Evolutionary conservation across 176 grass and related monocot genomes (phyloP), one percentile per base, ranked within the genome.

Genomic region (Aegilops bicornis): DNA sequence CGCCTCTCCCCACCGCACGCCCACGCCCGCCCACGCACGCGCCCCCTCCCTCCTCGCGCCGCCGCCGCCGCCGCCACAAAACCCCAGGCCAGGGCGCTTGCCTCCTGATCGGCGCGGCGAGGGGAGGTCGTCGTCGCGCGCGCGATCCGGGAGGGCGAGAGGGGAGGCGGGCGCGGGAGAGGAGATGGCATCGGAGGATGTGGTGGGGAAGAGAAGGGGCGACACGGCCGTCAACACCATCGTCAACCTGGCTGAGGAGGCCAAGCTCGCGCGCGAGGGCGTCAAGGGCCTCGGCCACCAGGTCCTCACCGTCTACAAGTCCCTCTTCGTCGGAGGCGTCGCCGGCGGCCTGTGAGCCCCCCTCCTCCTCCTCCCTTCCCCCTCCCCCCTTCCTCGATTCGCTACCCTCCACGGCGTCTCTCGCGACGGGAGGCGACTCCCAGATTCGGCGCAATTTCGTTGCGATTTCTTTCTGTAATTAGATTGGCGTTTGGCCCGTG

Each of bases 241-340:
- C 94, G 97, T 98, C 37, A 93, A 90, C 88, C 88, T 98, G 69
- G 94, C 96, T 8, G 97, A 98, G 94, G 97, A 98, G 87, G 97
- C 92, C 37, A 98, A 98, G 97, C 90, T 96, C 52, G 97, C 92
- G 60, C 88, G 97, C 9, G 97, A 99, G 87, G 92, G 92, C 14
- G 97, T 99, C 77, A 96, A 94, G 89, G 97, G 86, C 0, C 97
- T 92, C 23, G 91, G 97, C 1, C 86, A 94, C 85, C 89, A 91
- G 71, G 45, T 97, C 61, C 92, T 99, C 77, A 86, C 87, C 85
- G 83, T 99, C 79, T 87, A 87, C 87, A 98, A 98, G 88, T 98
- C 94, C 6, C 97, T 98, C 52, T 87, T 96, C 75, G 94, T 94
- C n/a, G 97, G 97, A 0, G 97, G 92, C 52, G 92, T 98, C 77